These are phyloP conservation scores for Musa itinerans DNA, from an alignment of 176 grass and related monocot species.

Conservation along the genomic window DNA sequence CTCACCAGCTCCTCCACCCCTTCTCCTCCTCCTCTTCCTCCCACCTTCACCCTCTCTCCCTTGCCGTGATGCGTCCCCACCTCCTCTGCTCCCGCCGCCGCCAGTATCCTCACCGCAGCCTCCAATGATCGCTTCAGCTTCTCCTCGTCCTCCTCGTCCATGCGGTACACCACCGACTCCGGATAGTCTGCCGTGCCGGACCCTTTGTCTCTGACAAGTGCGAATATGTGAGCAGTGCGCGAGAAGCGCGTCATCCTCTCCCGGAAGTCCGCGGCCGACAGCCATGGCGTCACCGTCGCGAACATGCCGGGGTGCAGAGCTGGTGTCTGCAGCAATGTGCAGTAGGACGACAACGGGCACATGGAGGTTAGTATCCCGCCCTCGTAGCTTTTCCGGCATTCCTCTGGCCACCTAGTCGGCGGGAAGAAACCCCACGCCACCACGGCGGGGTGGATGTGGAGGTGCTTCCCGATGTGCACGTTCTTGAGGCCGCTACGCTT, in stretches of 20 bases:
- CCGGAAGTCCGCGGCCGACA: constrained; percentile 16
- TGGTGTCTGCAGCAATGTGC: constrained; percentile 20
- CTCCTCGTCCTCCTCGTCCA: constrained; percentile 9
- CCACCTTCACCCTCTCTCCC: constrained; percentile 5
- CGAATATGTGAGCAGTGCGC: constrained; percentile 22
- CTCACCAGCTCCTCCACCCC: background rate
- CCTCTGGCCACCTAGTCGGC: background rate
- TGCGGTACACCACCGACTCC: background rate
- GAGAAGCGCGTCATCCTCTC: constrained; percentile 16
- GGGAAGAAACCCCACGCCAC: constrained; percentile 25
- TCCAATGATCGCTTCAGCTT: constrained; percentile 4
- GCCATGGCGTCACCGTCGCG: constrained; percentile 19
- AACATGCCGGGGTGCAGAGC: constrained; percentile 22
- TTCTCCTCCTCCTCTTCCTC: background rate
- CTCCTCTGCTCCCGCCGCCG: constrained; percentile 21
- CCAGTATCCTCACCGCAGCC: constrained; percentile 11
- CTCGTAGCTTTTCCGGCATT: constrained; percentile 9
- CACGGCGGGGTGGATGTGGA: constrained; percentile 23
- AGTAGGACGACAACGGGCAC: background rate
- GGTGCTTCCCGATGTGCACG: constrained; percentile 23
- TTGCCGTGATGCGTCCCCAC: constrained; percentile 17
- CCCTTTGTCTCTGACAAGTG: constrained; percentile 8
- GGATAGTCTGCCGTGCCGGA: constrained; percentile 7
- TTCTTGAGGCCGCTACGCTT: constrained; percentile 21
- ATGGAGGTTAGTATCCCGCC: constrained; percentile 18